Conservation (phyloP, 2,329 filamentous ascomycete species). For the Colletotrichum costaricense region DNA sequence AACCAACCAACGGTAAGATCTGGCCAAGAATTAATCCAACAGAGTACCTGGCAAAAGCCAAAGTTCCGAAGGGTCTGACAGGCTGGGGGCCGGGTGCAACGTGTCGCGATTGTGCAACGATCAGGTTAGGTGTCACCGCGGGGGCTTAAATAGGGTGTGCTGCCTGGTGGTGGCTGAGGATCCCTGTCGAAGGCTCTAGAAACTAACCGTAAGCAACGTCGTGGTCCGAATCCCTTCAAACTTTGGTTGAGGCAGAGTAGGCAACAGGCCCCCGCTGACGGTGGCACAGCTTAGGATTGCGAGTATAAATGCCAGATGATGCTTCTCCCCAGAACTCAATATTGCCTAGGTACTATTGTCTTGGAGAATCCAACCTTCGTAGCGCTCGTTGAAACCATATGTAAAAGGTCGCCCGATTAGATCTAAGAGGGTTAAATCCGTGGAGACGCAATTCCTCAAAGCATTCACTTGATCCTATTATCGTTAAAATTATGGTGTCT, state of each 20-base stretch:
- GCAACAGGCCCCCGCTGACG: conserved; percentile 7
- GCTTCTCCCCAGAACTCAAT: too few species aligned
- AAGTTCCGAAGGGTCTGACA: neutral
- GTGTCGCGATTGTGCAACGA: neutral
- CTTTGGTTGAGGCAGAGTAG: neutral
- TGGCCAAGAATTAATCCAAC: too few species aligned
- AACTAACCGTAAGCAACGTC: conserved; percentile 6
- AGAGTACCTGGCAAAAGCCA: neutral
- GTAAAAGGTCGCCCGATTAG: too few species aligned
- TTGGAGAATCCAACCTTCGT: neutral
- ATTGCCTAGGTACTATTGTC: neutral
- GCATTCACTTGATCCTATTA: too few species aligned
- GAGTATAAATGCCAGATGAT: neutral
- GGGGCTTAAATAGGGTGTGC: neutral
- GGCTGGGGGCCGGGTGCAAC: neutral
- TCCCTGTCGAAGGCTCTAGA: conserved; percentile 26
- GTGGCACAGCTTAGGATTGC: neutral
- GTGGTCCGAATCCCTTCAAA: neutral
- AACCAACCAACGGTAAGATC: too few species aligned
- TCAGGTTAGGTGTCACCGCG: neutral
- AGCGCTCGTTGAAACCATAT: too few species aligned
- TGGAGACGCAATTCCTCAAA: too few species aligned
- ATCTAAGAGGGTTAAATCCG: too few species aligned
- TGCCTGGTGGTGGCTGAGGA: conserved; percentile 6
- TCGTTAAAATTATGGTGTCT: neutral